These are phyloP conservation scores for Fusarium armeniacum DNA, from an alignment of 2,329 filamentous ascomycete genomes.

Conservation along the genomic window DNA sequence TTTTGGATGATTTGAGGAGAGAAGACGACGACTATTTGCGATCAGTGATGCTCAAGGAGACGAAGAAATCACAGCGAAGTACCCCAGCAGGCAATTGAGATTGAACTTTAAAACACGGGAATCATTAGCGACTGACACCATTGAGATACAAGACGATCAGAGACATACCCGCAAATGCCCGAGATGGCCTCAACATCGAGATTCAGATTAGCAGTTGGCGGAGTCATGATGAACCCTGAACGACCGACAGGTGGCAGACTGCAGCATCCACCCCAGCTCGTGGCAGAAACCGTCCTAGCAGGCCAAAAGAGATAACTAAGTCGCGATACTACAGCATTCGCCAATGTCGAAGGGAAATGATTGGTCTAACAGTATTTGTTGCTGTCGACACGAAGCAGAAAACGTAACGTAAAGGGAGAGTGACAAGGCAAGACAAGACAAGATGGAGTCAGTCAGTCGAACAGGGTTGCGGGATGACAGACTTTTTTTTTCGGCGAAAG, in stretches of 20 bases:
- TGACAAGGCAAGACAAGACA: slow-evolving; percentile 14
- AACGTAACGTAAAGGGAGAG: slow-evolving; percentile 38
- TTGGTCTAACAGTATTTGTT: background rate
- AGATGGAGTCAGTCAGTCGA: background rate
- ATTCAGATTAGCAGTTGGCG: slow-evolving; percentile 70
- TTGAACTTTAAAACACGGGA: slow-evolving; percentile 70
- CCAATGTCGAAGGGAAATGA: background rate
- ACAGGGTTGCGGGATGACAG: slow-evolving; percentile 35
- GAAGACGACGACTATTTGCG: slow-evolving; percentile 82
- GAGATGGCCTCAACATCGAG: slow-evolving; percentile 92
- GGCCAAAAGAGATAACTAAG: slow-evolving; percentile 9
- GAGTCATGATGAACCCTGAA: slow-evolving; percentile 61
- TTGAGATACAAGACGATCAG: slow-evolving; percentile 49
- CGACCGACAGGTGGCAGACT: slow-evolving; percentile 37
- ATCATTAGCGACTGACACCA: slow-evolving; percentile 25
- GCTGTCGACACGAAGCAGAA: slow-evolving; percentile 16
- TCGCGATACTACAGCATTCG: slow-evolving; percentile 29
- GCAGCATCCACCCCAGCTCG: slow-evolving; percentile 23
- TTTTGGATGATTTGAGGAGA: slow-evolving; percentile 97
- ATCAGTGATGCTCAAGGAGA: slow-evolving; percentile 33
- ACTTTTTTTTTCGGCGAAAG: slow-evolving; percentile 46
- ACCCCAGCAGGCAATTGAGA: slow-evolving; percentile 95
- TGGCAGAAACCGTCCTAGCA: slow-evolving; percentile 17
- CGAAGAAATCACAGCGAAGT: slow-evolving; percentile 31
- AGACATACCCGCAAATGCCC: slow-evolving; percentile 84